Conservation (phyloP, 768 basidiomycete genomes). For the Xanthoconium purpureum region DNA sequence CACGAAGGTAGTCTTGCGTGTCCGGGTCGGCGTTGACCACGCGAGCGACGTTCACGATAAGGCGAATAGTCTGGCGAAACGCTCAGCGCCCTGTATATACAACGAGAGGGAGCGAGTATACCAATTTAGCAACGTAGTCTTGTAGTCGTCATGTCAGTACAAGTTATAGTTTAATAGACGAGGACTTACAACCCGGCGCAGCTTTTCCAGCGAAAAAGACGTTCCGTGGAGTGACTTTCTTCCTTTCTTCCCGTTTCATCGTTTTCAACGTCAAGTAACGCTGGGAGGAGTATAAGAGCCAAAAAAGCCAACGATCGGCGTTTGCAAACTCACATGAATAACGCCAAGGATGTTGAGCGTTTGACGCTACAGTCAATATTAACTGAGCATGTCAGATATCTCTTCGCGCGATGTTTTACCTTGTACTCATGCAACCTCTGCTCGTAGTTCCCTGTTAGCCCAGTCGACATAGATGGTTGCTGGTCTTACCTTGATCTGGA, state of each 20-base stretch:
- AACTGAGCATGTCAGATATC: background rate
- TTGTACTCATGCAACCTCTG: constrained; percentile 93
- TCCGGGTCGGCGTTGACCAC: constrained; percentile 73
- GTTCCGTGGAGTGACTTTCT: constrained; percentile 79
- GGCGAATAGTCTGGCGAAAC: constrained; percentile 67
- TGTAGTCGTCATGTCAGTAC: constrained; percentile 3
- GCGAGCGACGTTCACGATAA: constrained; percentile 88
- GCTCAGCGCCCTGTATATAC: background rate
- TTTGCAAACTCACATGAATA: constrained; percentile 58
- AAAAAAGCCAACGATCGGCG: background rate
- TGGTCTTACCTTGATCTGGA: constrained; percentile 73
- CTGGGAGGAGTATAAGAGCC: constrained; percentile 35
- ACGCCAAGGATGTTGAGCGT: constrained; percentile 91
- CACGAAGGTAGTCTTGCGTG: constrained; percentile 77
- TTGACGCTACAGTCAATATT: constrained; percentile 60
- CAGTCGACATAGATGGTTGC: background rate
- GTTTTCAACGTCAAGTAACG: constrained; percentile 80
- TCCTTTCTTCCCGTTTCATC: constrained; percentile 73
- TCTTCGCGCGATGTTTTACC: constrained; percentile 33
- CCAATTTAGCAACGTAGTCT: constrained; percentile 92
- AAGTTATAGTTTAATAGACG: background rate
- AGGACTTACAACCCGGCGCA: constrained; percentile 77
- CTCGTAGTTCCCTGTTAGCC: constrained; percentile 4
- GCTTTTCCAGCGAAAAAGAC: constrained; percentile 99
- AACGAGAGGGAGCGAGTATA: constrained; percentile 24